phyloP scores from a whole-genome alignment of 139 green algal species.

The Closterium sp. region DNA sequence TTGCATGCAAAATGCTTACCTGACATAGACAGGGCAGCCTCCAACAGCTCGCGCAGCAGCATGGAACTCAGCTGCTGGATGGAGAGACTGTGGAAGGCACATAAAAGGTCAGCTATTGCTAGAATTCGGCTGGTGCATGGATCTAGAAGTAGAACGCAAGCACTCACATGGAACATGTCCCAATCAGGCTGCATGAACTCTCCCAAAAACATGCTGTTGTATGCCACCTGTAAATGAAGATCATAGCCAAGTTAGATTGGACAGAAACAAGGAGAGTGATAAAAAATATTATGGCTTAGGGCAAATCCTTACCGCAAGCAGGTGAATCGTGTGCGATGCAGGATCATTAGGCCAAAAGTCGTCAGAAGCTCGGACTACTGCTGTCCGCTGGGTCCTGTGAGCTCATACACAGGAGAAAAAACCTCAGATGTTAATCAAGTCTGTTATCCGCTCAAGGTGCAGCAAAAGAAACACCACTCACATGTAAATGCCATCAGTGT shows the following conservation, averaged over 20 bases:
- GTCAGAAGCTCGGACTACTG: slow-evolving; percentile 47
- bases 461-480: slow-evolving; percentile 4
- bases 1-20: not conserved
- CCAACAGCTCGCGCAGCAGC: slow-evolving; percentile 63
- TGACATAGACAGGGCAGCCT: slow-evolving; percentile 69
- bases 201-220: slow-evolving; percentile 67
- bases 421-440: not conserved
- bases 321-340: slow-evolving; percentile 41
- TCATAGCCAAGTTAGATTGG: not conserved
- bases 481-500: slow-evolving; percentile 84
- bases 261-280: not conserved
- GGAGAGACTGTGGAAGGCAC: slow-evolving; percentile 13
- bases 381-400: slow-evolving; percentile 28
- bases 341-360: slow-evolving; percentile 44
- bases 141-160: not conserved
- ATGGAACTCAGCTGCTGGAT: slow-evolving; percentile 44
- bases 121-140: not conserved
- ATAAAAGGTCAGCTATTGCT: not conserved
- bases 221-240: slow-evolving; percentile 36
- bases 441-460: not conserved
- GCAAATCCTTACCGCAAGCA: slow-evolving; percentile 7
- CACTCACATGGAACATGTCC: slow-evolving; percentile 58
- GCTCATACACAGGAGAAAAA: slow-evolving; percentile 1
- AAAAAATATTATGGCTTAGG: not conserved
- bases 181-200: slow-evolving; percentile 53